A percentile compares a stretch with the other conserved stretches of the same genome.
Evolutionary conservation across 73 alveolate genomes (phyloP).

Genomic region (Effrenium voratum): DNA sequence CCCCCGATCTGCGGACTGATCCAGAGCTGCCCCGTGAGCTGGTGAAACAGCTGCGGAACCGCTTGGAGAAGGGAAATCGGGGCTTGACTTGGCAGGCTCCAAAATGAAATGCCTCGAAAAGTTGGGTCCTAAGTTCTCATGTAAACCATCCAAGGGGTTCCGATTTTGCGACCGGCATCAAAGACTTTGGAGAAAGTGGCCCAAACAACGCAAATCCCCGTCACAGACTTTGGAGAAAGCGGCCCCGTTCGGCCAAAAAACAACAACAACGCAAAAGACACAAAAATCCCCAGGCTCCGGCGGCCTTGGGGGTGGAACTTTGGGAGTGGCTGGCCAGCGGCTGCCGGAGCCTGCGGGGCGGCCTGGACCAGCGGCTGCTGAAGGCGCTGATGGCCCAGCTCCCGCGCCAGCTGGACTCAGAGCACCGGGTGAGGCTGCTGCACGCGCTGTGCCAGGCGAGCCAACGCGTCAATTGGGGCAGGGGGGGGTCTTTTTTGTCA

Average conservation of each 20-base stretch:
- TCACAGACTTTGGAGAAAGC: too few species aligned
- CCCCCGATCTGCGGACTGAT: background rate
- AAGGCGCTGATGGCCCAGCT: constrained; percentile 57
- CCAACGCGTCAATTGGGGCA: background rate
- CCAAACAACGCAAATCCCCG: background rate
- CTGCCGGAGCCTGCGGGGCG: constrained; percentile 1
- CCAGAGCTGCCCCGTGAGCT: constrained; percentile 55
- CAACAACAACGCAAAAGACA: too few species aligned
- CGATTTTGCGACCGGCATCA: background rate
- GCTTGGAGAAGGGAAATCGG: constrained; percentile 50
- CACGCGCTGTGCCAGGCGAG: background rate
- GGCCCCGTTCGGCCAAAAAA: too few species aligned
- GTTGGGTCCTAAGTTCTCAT: background rate
- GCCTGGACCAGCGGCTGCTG: constrained; percentile 51
- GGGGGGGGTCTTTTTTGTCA: background rate
- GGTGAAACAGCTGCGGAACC: constrained; percentile 35
- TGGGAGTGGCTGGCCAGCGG: constrained; percentile 83
- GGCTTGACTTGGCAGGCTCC: background rate
- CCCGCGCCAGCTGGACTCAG: constrained; percentile 54
- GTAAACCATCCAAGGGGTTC: background rate
- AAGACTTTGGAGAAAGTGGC: background rate
- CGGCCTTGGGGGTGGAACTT: constrained; percentile 43
- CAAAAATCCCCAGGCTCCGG: too few species aligned
- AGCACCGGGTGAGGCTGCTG: background rate
- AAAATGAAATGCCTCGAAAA: background rate